Conservation (phyloP, 441 rosid species). For the Theobroma grandiflorum region DNA sequence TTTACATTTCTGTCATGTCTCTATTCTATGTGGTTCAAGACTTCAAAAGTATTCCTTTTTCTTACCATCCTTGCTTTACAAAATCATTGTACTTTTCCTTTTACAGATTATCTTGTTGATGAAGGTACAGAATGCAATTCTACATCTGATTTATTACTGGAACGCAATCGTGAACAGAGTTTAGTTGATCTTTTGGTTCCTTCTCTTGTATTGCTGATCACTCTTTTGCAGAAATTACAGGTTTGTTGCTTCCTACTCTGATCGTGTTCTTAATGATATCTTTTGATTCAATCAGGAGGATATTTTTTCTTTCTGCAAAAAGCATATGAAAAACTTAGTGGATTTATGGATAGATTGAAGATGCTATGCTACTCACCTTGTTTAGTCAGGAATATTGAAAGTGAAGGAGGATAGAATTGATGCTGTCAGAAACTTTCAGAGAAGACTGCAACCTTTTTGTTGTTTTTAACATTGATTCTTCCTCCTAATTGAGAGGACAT, state of each 20-base stretch:
- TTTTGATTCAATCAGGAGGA: slow-evolving; percentile 5
- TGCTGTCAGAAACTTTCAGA: background rate
- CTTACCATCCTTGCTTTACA: slow-evolving; percentile 14
- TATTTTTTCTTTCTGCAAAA: slow-evolving; percentile 17
- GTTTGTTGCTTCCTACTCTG: slow-evolving; percentile 47
- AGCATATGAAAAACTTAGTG: background rate
- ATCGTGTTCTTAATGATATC: slow-evolving; percentile 17
- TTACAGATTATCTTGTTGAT: slow-evolving; percentile 94
- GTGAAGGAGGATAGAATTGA: slow-evolving; percentile 11
- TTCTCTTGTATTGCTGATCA: slow-evolving; percentile 75
- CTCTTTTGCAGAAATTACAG: slow-evolving; percentile 83
- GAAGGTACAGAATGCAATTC: slow-evolving; percentile 97
- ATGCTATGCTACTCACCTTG: background rate
- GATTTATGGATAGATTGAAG: slow-evolving; percentile 16
- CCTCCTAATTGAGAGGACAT: background rate
- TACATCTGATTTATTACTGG: slow-evolving; percentile 91
- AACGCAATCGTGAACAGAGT: slow-evolving; percentile 96
- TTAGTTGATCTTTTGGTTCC: slow-evolving; percentile 91
- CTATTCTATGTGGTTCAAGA: background rate
- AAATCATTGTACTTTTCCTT: slow-evolving; percentile 34
- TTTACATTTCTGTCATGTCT: slow-evolving; percentile 8
- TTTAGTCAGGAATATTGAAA: slow-evolving; percentile 1
- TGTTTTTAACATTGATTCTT: background rate
- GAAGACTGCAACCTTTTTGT: background rate
- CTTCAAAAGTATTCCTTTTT: background rate